phyloP scores from a whole-genome alignment of 2,329 filamentous ascomycete species.

The Phyllosticta paracitricarpa region DNA sequence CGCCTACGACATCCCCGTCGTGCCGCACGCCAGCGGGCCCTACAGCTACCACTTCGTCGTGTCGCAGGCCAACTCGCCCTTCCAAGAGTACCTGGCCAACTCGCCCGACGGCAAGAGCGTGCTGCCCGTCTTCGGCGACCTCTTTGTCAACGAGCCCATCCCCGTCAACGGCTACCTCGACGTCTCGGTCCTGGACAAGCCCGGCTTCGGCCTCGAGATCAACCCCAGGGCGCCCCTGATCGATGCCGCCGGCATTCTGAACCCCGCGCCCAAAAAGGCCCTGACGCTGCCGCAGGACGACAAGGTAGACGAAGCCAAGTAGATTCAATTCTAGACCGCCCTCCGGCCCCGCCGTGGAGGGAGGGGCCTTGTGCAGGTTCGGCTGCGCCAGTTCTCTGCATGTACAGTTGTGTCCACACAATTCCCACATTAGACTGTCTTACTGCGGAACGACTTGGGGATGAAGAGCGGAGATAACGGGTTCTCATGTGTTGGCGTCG shows the following conservation, averaged over 20 bases:
- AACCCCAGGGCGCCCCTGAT: conserved; percentile 76
- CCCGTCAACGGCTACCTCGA: conserved; percentile 74
- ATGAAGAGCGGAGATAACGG: too few species aligned
- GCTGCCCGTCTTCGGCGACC: conserved; percentile 80
- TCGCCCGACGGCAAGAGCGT: conserved; percentile 85
- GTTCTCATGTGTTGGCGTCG: neutral
- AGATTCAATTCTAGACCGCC: neutral
- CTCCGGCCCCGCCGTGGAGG: neutral
- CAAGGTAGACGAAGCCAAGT: neutral
- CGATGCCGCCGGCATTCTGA: conserved; percentile 62
- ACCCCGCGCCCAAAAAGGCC: conserved; percentile 45
- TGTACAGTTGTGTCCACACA: neutral
- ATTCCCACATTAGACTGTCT: neutral
- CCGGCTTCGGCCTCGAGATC: conserved; percentile 80
- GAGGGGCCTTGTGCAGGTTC: neutral
- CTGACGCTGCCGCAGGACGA: conserved; percentile 16
- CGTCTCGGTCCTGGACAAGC: conserved; percentile 70
- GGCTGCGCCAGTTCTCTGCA: neutral
- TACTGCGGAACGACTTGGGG: too few species aligned
- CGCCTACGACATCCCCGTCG: conserved; percentile 88
- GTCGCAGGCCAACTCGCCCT: conserved; percentile 84
- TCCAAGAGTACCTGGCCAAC: conserved; percentile 94
- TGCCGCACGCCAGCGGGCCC: conserved; percentile 87
- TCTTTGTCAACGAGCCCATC: conserved; percentile 86
- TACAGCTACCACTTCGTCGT: conserved; percentile 97